Percentiles rank a stretch among this genome's conserved stretches.
Evolutionary conservation across 371 early-diverging fungal genomes (phyloP).

Genomic region (Enteropsectra breve): DNA sequence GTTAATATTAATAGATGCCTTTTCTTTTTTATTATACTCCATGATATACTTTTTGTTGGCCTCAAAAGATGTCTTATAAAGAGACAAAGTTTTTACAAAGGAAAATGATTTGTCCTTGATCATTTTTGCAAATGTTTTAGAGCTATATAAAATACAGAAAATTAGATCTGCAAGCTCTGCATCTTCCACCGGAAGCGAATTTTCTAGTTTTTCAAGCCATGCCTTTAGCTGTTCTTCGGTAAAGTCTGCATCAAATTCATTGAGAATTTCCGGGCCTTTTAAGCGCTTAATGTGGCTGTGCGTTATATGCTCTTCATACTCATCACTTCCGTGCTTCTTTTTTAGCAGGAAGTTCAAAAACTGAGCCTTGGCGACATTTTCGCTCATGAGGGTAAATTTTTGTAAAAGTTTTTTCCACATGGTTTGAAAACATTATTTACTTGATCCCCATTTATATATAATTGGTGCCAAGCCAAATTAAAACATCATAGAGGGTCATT

Average conservation of each 20-base stretch:
- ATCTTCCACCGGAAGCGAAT: constrained; percentile 1
- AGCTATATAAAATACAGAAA: constrained; percentile 44
- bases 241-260: constrained; percentile 20
- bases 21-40: constrained; percentile 50
- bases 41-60: constrained; percentile 38
- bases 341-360: constrained; percentile 35
- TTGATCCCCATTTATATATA: too few species aligned
- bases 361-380: constrained; percentile 38
- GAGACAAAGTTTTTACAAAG: constrained; percentile 15
- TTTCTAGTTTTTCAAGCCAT: constrained; percentile 10
- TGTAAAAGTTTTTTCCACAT: too few species aligned
- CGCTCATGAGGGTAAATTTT: constrained; percentile 12
- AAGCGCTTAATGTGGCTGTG: background rate
- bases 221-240: constrained; percentile 5
- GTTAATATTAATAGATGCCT: constrained; percentile 32
- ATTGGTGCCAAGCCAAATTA: too few species aligned
- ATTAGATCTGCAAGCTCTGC: constrained; percentile 28
- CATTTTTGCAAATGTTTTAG: constrained; percentile 7
- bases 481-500: too few species aligned
- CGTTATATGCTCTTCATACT: constrained; percentile 6
- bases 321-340: constrained; percentile 22
- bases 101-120: constrained; percentile 35
- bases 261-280: background rate
- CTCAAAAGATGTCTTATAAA: constrained; percentile 38
- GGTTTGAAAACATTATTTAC: too few species aligned